Percentiles rank a stretch among this genome's conserved stretches.
Conservation (phyloP, 768 basidiomycete species). For the Calocybe gangraenosa region DNA sequence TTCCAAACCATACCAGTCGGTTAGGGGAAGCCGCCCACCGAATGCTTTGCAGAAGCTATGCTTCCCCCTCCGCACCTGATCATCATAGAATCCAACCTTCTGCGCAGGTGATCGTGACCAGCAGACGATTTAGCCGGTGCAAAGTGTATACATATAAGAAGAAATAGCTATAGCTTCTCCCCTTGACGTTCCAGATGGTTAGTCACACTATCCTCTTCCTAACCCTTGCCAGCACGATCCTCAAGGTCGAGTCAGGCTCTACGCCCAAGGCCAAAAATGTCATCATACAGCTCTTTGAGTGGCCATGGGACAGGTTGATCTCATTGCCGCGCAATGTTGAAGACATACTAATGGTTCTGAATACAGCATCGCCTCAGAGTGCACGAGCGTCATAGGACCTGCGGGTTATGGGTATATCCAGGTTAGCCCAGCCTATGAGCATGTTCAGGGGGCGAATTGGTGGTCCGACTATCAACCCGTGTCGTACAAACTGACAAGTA, state of each 20-base stretch:
- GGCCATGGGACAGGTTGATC: conserved; percentile 39
- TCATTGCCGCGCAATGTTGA: background rate
- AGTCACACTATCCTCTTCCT: too few relatives aligned
- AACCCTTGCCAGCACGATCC: too few relatives aligned
- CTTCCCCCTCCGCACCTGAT: too few relatives aligned
- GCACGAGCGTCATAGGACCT: conserved; percentile 57
- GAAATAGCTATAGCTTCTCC: too few relatives aligned
- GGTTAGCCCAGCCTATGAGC: conserved; percentile 52
- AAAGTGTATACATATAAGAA: too few relatives aligned
- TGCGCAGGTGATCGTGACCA: too few relatives aligned
- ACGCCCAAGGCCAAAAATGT: conserved; percentile 31
- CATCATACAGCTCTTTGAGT: conserved; percentile 66
- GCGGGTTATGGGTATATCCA: conserved; percentile 64
- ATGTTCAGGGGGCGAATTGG: conserved; percentile 54
- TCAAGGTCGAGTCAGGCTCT: background rate
- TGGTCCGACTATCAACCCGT: conserved; percentile 72
- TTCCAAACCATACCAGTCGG: too few relatives aligned
- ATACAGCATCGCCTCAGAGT: conserved; percentile 51
- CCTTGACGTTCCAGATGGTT: too few relatives aligned
- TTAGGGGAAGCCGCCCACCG: too few relatives aligned
- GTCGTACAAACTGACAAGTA: conserved; percentile 56
- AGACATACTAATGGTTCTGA: background rate
- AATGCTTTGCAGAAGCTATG: too few relatives aligned
- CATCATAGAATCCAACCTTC: too few relatives aligned
- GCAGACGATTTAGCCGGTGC: too few relatives aligned